These are phyloP conservation scores for Epichloe gansuensis DNA, from an alignment of 2,329 filamentous ascomycete species.

Conservation along the genomic window DNA sequence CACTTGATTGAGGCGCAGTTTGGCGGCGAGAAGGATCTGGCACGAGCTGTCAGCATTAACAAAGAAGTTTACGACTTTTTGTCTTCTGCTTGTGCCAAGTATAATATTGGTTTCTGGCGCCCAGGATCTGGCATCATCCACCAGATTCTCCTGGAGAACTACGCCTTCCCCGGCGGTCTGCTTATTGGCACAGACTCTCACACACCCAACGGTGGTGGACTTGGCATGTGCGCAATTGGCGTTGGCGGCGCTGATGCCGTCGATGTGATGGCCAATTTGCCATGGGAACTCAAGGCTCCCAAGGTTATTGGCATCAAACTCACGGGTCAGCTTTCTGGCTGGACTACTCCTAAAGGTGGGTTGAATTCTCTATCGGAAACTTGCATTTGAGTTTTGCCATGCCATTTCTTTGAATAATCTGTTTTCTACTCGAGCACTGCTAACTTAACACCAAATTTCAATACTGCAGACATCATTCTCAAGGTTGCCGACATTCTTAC, in stretches of 20 bases:
- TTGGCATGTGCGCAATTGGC: slow-evolving; percentile 89
- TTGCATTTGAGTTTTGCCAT: not conserved
- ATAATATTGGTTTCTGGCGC: slow-evolving; percentile 99
- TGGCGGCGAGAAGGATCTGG: slow-evolving; percentile 87
- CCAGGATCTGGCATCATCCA: slow-evolving; percentile 98
- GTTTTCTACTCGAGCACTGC: not conserved
- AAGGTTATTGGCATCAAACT: slow-evolving; percentile 95
- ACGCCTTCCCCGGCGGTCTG: slow-evolving; percentile 95
- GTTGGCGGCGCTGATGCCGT: slow-evolving; percentile 97
- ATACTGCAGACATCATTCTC: slow-evolving; percentile 68
- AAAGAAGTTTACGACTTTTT: slow-evolving; percentile 99
- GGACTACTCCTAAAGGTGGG: slow-evolving; percentile 84
- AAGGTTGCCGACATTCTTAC: slow-evolving; percentile 95
- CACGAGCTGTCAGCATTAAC: slow-evolving; percentile 83
- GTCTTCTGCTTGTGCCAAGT: slow-evolving; percentile 87
- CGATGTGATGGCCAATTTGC: slow-evolving; percentile 93
- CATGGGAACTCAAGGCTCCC: slow-evolving; percentile 96
- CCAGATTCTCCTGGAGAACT: slow-evolving; percentile 97
- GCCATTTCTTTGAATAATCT: not conserved
- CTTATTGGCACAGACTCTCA: slow-evolving; percentile 97
- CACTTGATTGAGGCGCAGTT: slow-evolving; percentile 97
- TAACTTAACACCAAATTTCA: not conserved
- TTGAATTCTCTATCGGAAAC: not conserved
- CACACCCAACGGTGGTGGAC: slow-evolving; percentile 92
- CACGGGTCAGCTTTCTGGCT: slow-evolving; percentile 77